Evolutionary conservation across 2,329 filamentous ascomycete genomes (phyloP).

Genomic region (Colletotrichum sp.): DNA sequence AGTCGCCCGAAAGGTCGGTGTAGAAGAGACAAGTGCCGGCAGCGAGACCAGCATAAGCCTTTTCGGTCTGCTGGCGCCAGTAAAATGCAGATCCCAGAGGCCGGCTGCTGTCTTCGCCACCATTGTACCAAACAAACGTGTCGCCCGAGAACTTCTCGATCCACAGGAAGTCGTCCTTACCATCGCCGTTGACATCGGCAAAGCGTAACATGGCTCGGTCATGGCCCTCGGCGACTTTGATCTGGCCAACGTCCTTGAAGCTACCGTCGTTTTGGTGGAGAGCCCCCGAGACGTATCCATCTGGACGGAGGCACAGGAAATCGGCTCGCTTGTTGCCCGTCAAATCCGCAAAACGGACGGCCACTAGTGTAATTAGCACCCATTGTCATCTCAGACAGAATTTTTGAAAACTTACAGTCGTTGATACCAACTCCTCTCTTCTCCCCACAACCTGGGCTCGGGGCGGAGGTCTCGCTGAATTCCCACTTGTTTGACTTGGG

Average conservation of each 20-base stretch:
- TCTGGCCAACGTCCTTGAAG: slow-evolving; percentile 27
- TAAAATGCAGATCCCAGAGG: background rate
- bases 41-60: background rate
- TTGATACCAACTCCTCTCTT: background rate
- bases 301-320: slow-evolving; percentile 35
- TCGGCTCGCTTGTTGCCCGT: slow-evolving; percentile 27
- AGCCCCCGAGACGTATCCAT: slow-evolving; percentile 28
- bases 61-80: background rate
- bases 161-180: slow-evolving; percentile 37
- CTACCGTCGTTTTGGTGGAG: slow-evolving; percentile 24
- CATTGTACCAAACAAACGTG: slow-evolving; percentile 34
- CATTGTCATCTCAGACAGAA: background rate
- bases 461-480: background rate
- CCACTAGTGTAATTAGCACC: slow-evolving; percentile 18
- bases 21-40: background rate
- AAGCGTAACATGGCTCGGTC: slow-evolving; percentile 42
- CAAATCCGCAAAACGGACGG: background rate
- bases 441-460: background rate
- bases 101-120: background rate
- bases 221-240: slow-evolving; percentile 29
- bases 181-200: slow-evolving; percentile 43
- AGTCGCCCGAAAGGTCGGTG: background rate
- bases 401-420: background rate
- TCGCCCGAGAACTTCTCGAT: slow-evolving; percentile 39
- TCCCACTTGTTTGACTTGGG: background rate